Percentiles rank a stretch among this genome's conserved stretches.
phyloP scores from a whole-genome alignment of 345 rosid species.

The Salix brachista region DNA sequence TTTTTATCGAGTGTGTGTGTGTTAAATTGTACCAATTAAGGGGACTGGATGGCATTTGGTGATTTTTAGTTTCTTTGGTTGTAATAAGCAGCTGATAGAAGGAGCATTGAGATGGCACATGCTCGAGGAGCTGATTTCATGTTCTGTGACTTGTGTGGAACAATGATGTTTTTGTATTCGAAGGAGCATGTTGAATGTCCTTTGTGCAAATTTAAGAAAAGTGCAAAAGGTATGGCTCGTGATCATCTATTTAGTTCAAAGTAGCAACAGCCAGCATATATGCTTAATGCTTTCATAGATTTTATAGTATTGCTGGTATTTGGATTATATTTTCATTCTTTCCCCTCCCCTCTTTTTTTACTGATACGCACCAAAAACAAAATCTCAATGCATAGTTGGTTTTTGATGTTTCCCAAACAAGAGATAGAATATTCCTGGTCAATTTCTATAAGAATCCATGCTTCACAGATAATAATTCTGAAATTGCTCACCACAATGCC shows the following conservation, averaged over 20 bases:
- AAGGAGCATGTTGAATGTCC: conserved; percentile 32
- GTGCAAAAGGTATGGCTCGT: conserved; percentile 29
- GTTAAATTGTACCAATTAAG: background rate
- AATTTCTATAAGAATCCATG: no score
- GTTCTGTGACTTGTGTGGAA: conserved; percentile 55
- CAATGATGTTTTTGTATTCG: conserved; percentile 31
- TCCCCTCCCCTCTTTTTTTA: no score
- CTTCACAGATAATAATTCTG: no score
- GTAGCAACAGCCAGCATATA: background rate
- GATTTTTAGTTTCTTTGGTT: background rate
- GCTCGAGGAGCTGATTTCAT: conserved; percentile 39
- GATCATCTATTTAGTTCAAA: background rate
- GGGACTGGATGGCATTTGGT: background rate
- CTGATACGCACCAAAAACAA: no score
- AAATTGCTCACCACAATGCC: no score
- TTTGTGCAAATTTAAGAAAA: conserved; percentile 35
- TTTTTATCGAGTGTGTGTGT: background rate
- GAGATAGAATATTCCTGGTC: no score
- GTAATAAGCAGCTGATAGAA: background rate
- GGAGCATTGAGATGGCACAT: conserved; percentile 22
- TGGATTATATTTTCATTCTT: background rate
- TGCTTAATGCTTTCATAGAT: background rate
- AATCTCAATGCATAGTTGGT: no score
- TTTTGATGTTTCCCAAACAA: no score
- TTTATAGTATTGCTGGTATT: background rate